Evolutionary conservation across 1,139 yeast species (phyloP), one percentile per base, ranked within the genome.

Genomic region (Candida albicans): DNA sequence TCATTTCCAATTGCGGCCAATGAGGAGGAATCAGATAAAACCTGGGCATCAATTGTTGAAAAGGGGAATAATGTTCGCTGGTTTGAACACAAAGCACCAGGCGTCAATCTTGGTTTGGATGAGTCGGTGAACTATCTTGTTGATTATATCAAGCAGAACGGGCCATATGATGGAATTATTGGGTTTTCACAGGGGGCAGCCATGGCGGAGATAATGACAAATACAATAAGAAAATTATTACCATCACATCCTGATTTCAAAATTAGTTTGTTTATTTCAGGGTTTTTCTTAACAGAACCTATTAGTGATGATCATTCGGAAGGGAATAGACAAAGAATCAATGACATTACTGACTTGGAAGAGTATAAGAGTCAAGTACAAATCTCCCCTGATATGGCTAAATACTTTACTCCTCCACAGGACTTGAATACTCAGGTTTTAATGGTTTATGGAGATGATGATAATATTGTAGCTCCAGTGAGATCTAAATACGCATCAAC

Each of bases 121-220:
- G 60, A 59, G 12, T 52, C 72, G 0, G 47, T 68, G 12, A 42
- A 58, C 4, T 71, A 75, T n/a, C 74, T 91, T 22, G 67, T 73
- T 25, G 63, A 70, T 1, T 73, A 83, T 45, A 81, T 88, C 51
- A 69, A 73, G 38, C 67, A 72, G 48, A 73, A 89, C 50, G 98
- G 98, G 0, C 98, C 98, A 0, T 90, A 84, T 57, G 84, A 82
- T 44, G 98, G 97, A 2, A 73, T 91, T 26, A 67, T 93, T 44
- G 98, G 97, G 2, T 93, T 91, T 60, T 84, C 95, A 14, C 98
- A 93, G 62, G 99, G 99, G 50, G 95, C 96, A 1, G 96, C 95
- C 3, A 68, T 93, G 59, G 80, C 95, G 1, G 81, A 82, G 3
- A 68, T 81, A 24, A 55, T 81, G 8, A 65, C 82, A 33, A 78